These are phyloP conservation scores for Aeschynomene evenia DNA, from an alignment of 306 rosid species.

Conservation along the genomic window DNA sequence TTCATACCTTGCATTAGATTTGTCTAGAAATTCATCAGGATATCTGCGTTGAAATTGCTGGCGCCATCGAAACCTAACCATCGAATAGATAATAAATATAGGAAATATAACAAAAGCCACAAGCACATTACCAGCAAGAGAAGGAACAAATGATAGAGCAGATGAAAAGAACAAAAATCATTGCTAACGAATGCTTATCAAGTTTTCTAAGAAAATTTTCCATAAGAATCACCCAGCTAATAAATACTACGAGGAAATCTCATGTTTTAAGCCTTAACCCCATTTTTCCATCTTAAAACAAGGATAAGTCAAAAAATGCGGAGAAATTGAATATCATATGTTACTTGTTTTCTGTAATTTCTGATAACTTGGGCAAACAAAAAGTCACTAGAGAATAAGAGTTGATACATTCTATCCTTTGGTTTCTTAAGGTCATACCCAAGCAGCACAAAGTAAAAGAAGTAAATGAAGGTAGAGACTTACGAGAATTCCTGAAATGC, in stretches of 20 bases:
- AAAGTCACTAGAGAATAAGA: neutral
- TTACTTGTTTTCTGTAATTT: neutral
- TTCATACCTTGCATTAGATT: conserved; percentile 78
- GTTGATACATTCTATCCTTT: neutral
- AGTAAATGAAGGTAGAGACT: neutral
- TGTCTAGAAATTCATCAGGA: conserved; percentile 85
- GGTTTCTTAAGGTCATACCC: neutral
- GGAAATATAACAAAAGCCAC: neutral
- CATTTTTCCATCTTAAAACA: neutral
- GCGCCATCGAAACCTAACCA: conserved; percentile 80
- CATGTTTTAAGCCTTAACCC: conserved; percentile 19
- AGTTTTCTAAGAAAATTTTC: neutral
- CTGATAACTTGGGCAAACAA: neutral
- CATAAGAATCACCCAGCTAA: neutral
- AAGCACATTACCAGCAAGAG: conserved; percentile 1
- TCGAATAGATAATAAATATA: neutral
- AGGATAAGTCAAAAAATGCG: neutral
- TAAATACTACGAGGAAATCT: neutral
- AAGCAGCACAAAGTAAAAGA: conserved; percentile 3
- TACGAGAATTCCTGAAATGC: conserved; percentile 93
- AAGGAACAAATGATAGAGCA: neutral
- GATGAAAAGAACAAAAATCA: neutral
- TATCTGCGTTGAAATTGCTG: conserved; percentile 79
- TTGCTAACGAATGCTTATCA: neutral
- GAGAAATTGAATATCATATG: neutral